Base-by-base conservation (phyloP, 2,329 filamentous ascomycete species). In the Verticillium tricorpus region DNA sequence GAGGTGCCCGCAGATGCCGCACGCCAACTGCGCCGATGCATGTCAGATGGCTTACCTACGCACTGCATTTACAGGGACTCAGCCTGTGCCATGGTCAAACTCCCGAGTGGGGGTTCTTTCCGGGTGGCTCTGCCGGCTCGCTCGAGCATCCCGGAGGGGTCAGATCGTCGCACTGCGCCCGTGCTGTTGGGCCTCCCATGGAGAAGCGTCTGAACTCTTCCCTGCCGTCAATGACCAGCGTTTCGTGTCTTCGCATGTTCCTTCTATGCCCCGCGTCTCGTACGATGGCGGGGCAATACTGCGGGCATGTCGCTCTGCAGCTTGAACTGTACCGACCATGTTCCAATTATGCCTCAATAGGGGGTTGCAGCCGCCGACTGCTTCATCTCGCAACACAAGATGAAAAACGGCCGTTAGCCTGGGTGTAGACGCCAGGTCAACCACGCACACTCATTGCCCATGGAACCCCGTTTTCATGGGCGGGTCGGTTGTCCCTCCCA, bases 111-210 rank as follows among this genome's bases (percentile, higher is more conserved):
- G 28, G 3, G 7, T 2, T 9, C 45, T 22, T 50, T n/a, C 45
- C 45, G 45, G 45, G n/a, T 50, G n/a, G 90, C 45, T 50, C n/a
- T 50, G 45, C 45, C 19, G 45, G 15, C 34, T 22, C 45, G 22
- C 17, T 50, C n/a, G 8, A 50, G 45, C n/a, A n/a, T n/a, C 6
- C 11, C 45, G 11, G 3, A 22, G 3, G 12, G 19, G 17, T 50
- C n/a, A 22, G 45, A 22, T 22, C n/a, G n/a, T 22, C 45, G n/a
- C 45, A 22, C n/a, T n/a, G n/a, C 45, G 22, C 9, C 45, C 45
- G 45, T n/a, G 17, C 45, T 50, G 45, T 22, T 8, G 45, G 45
- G 45, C 45, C 45, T 50, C 22, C 19, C n/a, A 5, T 19, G 19
- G n/a, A 19, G n/a, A 11, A 22, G 45, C 45, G 22, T 50, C 25